Evolutionary conservation across 192 early-diverging fungal species (phyloP).

Genomic region (Entomortierella parvispora): DNA sequence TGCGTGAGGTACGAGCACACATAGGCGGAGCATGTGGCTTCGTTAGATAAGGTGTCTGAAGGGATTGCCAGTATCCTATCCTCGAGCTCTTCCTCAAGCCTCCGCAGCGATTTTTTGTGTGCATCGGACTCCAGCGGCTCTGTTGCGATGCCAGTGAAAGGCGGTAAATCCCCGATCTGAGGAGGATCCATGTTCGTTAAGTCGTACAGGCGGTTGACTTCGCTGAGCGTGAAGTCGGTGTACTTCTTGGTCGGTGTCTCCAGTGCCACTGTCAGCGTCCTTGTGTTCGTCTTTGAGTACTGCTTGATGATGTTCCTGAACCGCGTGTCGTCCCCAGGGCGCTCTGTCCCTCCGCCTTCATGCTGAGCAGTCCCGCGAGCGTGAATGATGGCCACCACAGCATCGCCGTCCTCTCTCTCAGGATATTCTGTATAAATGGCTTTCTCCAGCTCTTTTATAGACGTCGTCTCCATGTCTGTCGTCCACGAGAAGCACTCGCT

Average conservation of each 20-base stretch:
- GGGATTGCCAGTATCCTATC: too few species aligned
- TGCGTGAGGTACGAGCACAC: too few species aligned
- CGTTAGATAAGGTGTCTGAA: too few species aligned
- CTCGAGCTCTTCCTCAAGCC: constrained; percentile 15
- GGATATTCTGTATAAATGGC: constrained; percentile 8
- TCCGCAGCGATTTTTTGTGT: constrained; percentile 16
- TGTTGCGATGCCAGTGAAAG: constrained; percentile 5
- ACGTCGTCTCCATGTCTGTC: constrained; percentile 11
- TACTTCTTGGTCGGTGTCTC: constrained; percentile 25
- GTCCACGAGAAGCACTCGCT: constrained; percentile 23
- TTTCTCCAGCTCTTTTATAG: constrained; percentile 1
- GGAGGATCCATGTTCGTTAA: constrained; percentile 17
- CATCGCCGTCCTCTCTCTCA: constrained; percentile 18
- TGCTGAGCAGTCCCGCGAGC: constrained; percentile 14
- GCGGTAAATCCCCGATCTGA: constrained; percentile 1
- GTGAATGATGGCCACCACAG: constrained; percentile 21
- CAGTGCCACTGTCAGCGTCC: constrained; percentile 18
- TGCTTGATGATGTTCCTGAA: constrained; percentile 21
- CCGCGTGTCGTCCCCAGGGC: constrained; percentile 7
- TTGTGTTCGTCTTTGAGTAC: constrained; percentile 15
- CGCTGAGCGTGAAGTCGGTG: constrained; percentile 18
- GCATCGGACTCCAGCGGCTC: constrained; percentile 9
- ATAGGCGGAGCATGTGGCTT: constrained; percentile 33
- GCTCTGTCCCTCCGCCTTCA: constrained; percentile 14
- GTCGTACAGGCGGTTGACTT: constrained; percentile 22